Percentiles rank a stretch among this genome's conserved stretches.
These are phyloP conservation scores for Macrolepiota dolichaula DNA, from an alignment of 768 basidiomycete genomes.

Conservation along the genomic window DNA sequence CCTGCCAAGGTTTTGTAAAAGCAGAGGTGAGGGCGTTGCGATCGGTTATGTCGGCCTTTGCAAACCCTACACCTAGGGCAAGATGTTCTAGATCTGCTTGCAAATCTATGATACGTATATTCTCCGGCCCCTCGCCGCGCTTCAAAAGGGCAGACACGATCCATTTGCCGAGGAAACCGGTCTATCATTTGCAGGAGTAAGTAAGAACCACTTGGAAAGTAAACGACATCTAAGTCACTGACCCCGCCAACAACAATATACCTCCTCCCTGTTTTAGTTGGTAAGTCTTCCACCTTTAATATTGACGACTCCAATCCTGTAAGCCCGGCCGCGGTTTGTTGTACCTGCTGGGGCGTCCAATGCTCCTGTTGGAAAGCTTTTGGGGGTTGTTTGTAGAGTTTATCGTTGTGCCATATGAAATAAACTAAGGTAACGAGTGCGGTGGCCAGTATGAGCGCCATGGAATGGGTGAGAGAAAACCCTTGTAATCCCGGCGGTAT, in stretches of 20 bases:
- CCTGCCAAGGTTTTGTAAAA: background rate
- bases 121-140: background rate
- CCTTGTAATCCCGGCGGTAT: background rate
- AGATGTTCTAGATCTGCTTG: background rate
- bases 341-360: background rate
- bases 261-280: background rate
- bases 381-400: background rate
- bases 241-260: background rate
- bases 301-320: background rate
- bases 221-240: background rate
- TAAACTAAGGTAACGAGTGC: background rate
- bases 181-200: background rate
- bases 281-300: background rate
- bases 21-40: background rate
- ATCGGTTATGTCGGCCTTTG: background rate
- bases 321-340: background rate
- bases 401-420: slow-evolving; percentile 1
- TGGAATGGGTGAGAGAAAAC: background rate
- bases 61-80: background rate
- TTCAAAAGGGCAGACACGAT: background rate
- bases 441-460: background rate
- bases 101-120: background rate
- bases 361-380: background rate
- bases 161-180: background rate
- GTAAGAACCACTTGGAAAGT: background rate